phyloP scores from a whole-genome alignment of 768 basidiomycete genomes.

The Rhizopogon vinicolor region DNA sequence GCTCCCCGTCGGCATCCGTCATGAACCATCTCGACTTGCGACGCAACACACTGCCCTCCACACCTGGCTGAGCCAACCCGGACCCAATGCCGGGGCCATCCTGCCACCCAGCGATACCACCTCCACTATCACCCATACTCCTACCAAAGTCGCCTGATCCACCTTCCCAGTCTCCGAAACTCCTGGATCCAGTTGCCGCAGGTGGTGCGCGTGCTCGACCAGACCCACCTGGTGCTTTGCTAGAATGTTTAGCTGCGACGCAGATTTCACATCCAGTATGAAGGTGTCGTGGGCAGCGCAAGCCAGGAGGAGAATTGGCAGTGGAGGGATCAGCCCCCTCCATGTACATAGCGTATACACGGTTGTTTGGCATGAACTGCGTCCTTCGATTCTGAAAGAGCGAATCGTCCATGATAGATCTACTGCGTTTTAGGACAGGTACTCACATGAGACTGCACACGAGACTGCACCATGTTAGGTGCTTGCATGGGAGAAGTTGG shows the following conservation, averaged over 20 bases:
- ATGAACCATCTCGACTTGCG: constrained; percentile 34
- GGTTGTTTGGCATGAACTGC: constrained; percentile 28
- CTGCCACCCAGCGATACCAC: constrained; percentile 68
- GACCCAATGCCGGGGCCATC: constrained; percentile 73
- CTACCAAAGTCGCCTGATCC: constrained; percentile 14
- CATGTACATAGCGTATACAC: constrained; percentile 48
- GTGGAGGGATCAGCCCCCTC: constrained; percentile 59
- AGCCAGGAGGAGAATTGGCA: constrained; percentile 55
- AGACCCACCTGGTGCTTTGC: constrained; percentile 22
- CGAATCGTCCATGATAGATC: constrained; percentile 2
- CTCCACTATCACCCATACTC: constrained; percentile 28
- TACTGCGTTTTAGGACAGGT: background rate
- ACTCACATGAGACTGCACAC: background rate
- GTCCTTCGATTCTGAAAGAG: background rate
- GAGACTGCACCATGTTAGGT: background rate
- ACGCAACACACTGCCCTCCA: constrained; percentile 54
- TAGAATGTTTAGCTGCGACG: constrained; percentile 48
- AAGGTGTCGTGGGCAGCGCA: constrained; percentile 71
- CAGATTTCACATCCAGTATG: constrained; percentile 75
- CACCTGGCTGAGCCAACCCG: constrained; percentile 55
- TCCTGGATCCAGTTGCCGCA: background rate
- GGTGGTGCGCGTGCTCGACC: constrained; percentile 13
- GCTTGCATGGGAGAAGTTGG: background rate
- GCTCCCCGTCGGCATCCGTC: constrained; percentile 16
- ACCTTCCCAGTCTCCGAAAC: constrained; percentile 21